Evolutionary conservation across 768 basidiomycete genomes (phyloP).

Genomic region (Dioszegia aurantiaca): DNA sequence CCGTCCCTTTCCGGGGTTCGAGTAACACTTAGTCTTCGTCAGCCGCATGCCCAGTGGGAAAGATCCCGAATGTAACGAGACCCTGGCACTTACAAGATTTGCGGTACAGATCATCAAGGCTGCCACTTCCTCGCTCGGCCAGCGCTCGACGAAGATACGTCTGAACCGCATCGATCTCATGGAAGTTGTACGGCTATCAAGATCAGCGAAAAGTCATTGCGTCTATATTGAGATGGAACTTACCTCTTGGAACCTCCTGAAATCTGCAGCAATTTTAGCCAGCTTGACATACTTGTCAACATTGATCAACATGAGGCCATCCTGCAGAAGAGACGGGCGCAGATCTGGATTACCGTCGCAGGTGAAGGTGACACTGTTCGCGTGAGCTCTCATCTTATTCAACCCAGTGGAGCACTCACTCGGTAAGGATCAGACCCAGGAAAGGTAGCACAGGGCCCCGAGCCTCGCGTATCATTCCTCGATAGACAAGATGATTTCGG

Average conservation of each 20-base stretch:
- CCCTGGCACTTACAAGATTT: conserved; percentile 42
- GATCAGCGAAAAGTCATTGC: conserved; percentile 5
- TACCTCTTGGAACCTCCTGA: conserved; percentile 47
- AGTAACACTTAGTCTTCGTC: conserved; percentile 42
- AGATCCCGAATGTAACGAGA: neutral
- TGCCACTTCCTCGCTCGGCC: conserved; percentile 46
- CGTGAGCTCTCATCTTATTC: conserved; percentile 19
- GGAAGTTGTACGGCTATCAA: conserved; percentile 62
- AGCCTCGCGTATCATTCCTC: conserved; percentile 78
- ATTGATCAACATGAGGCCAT: conserved; percentile 79
- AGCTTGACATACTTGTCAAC: conserved; percentile 95
- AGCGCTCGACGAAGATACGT: conserved; percentile 40
- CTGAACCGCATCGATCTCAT: conserved; percentile 85
- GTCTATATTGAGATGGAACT: conserved; percentile 10
- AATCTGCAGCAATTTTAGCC: conserved; percentile 77
- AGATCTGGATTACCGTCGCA: conserved; percentile 88
- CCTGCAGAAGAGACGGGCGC: conserved; percentile 71
- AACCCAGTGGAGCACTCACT: conserved; percentile 31
- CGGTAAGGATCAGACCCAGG: conserved; percentile 64
- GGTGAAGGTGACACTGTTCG: conserved; percentile 72
- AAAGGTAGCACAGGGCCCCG: conserved; percentile 91
- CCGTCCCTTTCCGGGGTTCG: conserved; percentile 45
- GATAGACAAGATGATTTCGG: conserved; percentile 64
- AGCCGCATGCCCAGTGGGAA: no score
- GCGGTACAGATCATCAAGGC: conserved; percentile 47